Conservation (phyloP, 2,329 filamentous ascomycete species). For the Xylariaceae sp. region DNA sequence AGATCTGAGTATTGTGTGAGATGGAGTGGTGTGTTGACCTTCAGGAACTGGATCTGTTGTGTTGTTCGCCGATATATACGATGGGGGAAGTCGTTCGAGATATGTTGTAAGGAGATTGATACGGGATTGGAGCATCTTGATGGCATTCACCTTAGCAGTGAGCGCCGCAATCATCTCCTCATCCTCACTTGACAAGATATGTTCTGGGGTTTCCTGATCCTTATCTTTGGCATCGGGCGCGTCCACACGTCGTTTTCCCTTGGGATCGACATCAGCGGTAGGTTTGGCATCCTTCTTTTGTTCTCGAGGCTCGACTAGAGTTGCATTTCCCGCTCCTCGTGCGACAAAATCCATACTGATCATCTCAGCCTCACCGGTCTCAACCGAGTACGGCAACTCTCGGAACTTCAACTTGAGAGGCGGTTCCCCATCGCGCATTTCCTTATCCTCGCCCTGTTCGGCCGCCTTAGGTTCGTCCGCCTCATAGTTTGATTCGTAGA, state of each 20-base stretch:
- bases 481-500: conserved; percentile 86
- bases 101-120: conserved; percentile 76
- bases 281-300: conserved; percentile 47
- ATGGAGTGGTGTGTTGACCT: conserved; percentile 46
- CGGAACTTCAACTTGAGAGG: conserved; percentile 72
- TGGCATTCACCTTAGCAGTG: conserved; percentile 86
- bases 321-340: conserved; percentile 79
- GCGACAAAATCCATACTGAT: conserved; percentile 95
- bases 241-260: conserved; percentile 54
- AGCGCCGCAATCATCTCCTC: conserved; percentile 67
- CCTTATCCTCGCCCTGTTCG: conserved; percentile 65
- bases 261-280: conserved; percentile 49
- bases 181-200: conserved; percentile 58
- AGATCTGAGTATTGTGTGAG: conserved; percentile 79
- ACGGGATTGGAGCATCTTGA: conserved; percentile 86
- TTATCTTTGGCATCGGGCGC: conserved; percentile 35
- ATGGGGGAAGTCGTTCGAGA: conserved; percentile 70
- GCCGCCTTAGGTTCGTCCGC: conserved; percentile 56
- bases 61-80: conserved; percentile 57
- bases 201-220: conserved; percentile 41
- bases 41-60: conserved; percentile 37
- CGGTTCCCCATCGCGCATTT: conserved; percentile 68
- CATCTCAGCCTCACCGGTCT: conserved; percentile 96
- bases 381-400: conserved; percentile 82
- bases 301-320: conserved; percentile 50